phyloP scores from a whole-genome alignment of 1,139 yeast genomes.

The Kurtzmaniella quercitrusa region DNA sequence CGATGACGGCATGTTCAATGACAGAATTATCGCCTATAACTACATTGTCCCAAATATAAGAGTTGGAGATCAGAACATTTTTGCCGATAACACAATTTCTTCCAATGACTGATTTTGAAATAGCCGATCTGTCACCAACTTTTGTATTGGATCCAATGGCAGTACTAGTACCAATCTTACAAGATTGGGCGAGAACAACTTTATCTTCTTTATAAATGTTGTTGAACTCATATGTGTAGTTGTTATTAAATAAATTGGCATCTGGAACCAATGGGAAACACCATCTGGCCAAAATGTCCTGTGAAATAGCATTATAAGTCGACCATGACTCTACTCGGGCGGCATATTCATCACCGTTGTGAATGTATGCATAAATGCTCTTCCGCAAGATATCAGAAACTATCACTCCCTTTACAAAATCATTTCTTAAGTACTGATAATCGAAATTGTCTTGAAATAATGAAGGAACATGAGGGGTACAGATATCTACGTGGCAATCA shows the following conservation, averaged over 20 bases:
- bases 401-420: slow-evolving; percentile 86
- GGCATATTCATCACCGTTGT: slow-evolving; percentile 71
- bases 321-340: slow-evolving; percentile 93
- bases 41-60: slow-evolving; percentile 86
- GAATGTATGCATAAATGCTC: slow-evolving; percentile 81
- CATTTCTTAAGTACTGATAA: slow-evolving; percentile 79
- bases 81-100: slow-evolving; percentile 80
- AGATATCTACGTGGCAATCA: slow-evolving; percentile 94
- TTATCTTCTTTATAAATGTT: slow-evolving; percentile 83
- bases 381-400: slow-evolving; percentile 88
- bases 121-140: slow-evolving; percentile 54
- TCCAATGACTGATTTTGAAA: slow-evolving; percentile 75
- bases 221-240: slow-evolving; percentile 74
- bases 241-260: slow-evolving; percentile 66
- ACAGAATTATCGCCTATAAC: slow-evolving; percentile 60
- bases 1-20: slow-evolving; percentile 64
- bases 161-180: slow-evolving; percentile 71
- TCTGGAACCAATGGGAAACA: slow-evolving; percentile 91
- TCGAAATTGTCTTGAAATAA: slow-evolving; percentile 95
- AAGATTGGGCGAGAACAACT: slow-evolving; percentile 88
- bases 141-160: slow-evolving; percentile 73
- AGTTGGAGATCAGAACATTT: slow-evolving; percentile 62
- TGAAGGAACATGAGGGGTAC: slow-evolving; percentile 93
- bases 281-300: slow-evolving; percentile 87
- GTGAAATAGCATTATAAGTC: slow-evolving; percentile 88